A percentile compares a stretch with the other conserved stretches of the same genome.
Evolutionary conservation across 179 eudicot genomes (phyloP).

Genomic region (Carnegiea gigantea): DNA sequence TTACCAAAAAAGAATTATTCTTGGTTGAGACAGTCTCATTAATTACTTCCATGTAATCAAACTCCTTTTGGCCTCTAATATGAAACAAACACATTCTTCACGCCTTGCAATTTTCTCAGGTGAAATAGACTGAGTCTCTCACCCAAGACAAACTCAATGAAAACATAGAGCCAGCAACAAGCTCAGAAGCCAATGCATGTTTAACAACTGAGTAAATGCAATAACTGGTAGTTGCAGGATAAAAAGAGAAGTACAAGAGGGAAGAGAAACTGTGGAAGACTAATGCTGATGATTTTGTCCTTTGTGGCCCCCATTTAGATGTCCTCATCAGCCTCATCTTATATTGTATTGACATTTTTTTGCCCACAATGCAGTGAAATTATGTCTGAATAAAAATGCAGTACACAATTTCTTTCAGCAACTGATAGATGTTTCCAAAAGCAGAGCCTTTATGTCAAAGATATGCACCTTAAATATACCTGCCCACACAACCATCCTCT

Average conservation of each 20-base stretch:
- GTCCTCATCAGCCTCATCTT: neutral
- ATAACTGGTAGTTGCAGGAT: neutral
- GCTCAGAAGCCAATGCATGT: neutral
- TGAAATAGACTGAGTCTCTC: neutral
- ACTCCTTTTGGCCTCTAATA: neutral
- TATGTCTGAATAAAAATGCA: neutral
- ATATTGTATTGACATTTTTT: neutral
- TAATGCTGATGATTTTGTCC: neutral
- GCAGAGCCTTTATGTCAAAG: neutral
- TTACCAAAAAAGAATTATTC: neutral
- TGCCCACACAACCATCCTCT: neutral
- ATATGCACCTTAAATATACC: neutral
- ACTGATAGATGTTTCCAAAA: neutral
- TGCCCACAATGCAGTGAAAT: neutral
- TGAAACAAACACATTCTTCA: neutral
- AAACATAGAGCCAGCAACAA: neutral
- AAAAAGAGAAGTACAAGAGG: neutral
- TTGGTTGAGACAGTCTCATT: neutral
- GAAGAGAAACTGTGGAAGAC: neutral
- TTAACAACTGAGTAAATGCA: neutral
- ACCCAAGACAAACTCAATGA: neutral
- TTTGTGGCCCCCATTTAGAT: neutral
- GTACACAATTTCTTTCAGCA: constrained; percentile 5
- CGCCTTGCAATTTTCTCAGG: neutral
- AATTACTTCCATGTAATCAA: neutral